These are phyloP conservation scores for Lumnitzera racemosa DNA, from an alignment of 345 rosid genomes.

Conservation along the genomic window DNA sequence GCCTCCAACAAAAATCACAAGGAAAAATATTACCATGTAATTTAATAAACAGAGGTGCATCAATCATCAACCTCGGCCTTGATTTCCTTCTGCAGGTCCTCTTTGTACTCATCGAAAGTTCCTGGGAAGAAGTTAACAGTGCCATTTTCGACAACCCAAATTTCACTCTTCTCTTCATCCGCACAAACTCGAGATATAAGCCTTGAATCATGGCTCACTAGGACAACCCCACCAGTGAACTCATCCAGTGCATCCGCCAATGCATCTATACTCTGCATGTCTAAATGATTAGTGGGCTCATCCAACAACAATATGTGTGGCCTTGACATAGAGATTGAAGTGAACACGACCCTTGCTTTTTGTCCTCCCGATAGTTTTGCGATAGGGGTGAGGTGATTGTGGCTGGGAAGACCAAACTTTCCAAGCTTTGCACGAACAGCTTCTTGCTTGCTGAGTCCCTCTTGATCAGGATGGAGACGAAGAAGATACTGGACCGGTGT, in stretches of 20 bases:
- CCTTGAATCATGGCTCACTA: conserved; percentile 93
- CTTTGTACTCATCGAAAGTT: conserved; percentile 79
- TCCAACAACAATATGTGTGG: conserved; percentile 87
- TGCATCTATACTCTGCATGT: conserved; percentile 96
- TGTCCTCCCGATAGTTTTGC: conserved; percentile 90
- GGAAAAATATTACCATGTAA: too few relatives aligned
- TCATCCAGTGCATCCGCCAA: conserved; percentile 89
- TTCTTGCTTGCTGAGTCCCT: conserved; percentile 92
- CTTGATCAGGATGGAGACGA: conserved; percentile 92
- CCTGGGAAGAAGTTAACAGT: conserved; percentile 52
- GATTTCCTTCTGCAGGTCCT: conserved; percentile 71
- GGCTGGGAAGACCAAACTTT: conserved; percentile 85
- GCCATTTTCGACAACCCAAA: conserved; percentile 92
- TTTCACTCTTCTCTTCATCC: conserved; percentile 76
- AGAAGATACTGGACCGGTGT: conserved; percentile 95
- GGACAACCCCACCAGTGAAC: conserved; percentile 82
- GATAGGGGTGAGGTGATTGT: conserved; percentile 86
- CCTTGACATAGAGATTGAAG: conserved; percentile 86
- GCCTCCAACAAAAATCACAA: too few relatives aligned
- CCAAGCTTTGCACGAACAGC: conserved; percentile 96
- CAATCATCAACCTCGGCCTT: conserved; percentile 60
- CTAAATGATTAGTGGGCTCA: conserved; percentile 93
- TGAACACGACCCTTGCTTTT: conserved; percentile 85
- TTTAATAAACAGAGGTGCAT: background rate
- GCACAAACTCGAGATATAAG: conserved; percentile 85